phyloP scores from a whole-genome alignment of 805 yeast species.

The Kodamaea hsintzibuensis region DNA sequence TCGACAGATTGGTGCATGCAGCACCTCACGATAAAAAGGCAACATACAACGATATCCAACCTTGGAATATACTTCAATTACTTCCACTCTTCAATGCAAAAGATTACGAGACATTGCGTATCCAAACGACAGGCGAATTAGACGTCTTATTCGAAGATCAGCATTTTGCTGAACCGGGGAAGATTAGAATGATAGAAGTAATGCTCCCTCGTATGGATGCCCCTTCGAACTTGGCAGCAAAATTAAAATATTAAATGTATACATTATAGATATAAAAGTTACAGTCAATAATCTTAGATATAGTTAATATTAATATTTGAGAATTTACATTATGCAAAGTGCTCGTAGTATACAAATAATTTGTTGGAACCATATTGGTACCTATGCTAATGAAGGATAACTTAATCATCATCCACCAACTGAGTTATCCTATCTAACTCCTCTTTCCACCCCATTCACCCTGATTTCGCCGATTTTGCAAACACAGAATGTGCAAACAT shows the following conservation, averaged over 20 bases:
- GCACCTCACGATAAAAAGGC: constrained; percentile 21
- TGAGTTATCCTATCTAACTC: too few relatives aligned
- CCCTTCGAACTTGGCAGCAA: constrained; percentile 24
- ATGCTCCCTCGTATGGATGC: constrained; percentile 40
- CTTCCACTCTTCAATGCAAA: constrained; percentile 34
- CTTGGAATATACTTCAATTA: constrained; percentile 37
- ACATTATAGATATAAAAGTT: not conserved
- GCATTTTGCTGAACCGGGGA: constrained; percentile 30
- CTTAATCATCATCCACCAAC: not conserved
- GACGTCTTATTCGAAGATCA: constrained; percentile 25
- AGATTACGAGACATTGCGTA: constrained; percentile 25
- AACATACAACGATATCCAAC: constrained; percentile 39
- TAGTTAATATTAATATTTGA: too few relatives aligned
- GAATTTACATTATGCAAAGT: not conserved
- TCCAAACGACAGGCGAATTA: constrained; percentile 28
- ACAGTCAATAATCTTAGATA: too few relatives aligned
- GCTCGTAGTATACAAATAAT: not conserved
- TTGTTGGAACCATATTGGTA: not conserved
- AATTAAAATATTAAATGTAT: not conserved
- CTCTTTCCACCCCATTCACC: not conserved
- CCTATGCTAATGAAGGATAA: not conserved
- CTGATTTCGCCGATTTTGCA: not conserved
- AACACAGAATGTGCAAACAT: constrained; percentile 2
- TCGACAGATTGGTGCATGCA: constrained; percentile 43
- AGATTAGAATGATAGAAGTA: constrained; percentile 37